A percentile compares a stretch with the other conserved stretches of the same genome.
Evolutionary conservation across 192 early-diverging fungal species (phyloP).

Genomic region (Dissophora globulifera): DNA sequence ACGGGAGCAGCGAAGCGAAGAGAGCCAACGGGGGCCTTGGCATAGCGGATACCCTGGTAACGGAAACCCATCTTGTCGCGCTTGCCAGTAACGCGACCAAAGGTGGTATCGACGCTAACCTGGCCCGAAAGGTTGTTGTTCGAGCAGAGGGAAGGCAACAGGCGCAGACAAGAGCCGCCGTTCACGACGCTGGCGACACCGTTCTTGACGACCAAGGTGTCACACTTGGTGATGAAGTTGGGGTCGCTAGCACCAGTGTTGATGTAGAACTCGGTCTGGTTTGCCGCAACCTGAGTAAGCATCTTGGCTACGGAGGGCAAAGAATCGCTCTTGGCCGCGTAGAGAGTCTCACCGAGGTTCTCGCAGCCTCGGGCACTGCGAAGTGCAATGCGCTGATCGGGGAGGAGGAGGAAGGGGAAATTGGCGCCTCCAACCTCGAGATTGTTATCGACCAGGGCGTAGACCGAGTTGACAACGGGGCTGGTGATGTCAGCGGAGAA

Average conservation of each 20-base stretch:
- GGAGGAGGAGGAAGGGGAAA: slow-evolving; percentile 43
- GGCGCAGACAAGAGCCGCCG: slow-evolving; percentile 36
- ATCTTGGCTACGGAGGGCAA: slow-evolving; percentile 34
- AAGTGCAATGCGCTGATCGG: slow-evolving; percentile 39
- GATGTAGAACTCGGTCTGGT: slow-evolving; percentile 34
- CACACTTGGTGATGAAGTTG: slow-evolving; percentile 26
- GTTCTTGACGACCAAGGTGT: slow-evolving; percentile 39
- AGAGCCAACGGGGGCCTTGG: slow-evolving; percentile 46
- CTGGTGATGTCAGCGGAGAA: neutral
- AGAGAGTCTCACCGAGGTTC: slow-evolving; percentile 41
- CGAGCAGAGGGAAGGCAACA: slow-evolving; percentile 48
- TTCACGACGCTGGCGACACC: slow-evolving; percentile 29
- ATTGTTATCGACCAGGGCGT: slow-evolving; percentile 47
- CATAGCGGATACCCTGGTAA: slow-evolving; percentile 53
- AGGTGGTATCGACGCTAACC: slow-evolving; percentile 29
- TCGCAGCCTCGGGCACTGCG: slow-evolving; percentile 13
- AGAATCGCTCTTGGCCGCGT: slow-evolving; percentile 36
- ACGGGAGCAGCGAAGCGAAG: slow-evolving; percentile 50
- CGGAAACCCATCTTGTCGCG: slow-evolving; percentile 49
- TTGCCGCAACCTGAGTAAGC: slow-evolving; percentile 27
- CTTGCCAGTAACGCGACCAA: slow-evolving; percentile 38
- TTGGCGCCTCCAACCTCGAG: slow-evolving; percentile 41
- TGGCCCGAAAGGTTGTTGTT: slow-evolving; percentile 35
- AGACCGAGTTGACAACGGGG: slow-evolving; percentile 26
- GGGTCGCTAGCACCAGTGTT: slow-evolving; percentile 42